Base-by-base conservation (phyloP, 352 stramenopile genomes). In the Phytopythium cucurbitacearum region DNA sequence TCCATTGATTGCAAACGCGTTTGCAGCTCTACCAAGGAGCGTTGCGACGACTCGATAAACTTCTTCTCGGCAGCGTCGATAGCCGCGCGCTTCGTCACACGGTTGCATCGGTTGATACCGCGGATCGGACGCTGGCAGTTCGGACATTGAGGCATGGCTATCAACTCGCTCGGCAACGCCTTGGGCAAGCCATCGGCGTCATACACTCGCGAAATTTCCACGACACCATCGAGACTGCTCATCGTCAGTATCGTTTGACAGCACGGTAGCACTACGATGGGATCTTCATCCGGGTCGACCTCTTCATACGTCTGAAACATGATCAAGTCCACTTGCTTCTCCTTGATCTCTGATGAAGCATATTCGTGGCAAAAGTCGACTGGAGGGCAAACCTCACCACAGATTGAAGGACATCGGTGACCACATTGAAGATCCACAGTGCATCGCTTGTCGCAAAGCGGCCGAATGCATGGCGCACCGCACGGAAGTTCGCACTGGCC, bases 381-480 rank as follows among this genome's bases (percentile, higher is more conserved):
- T n/a, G 65, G 51, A 5, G 71, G 78, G 48, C 85, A 95, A n/a
- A 61, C 34, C 67, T 92, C 82, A 11, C 85, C 85, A 57, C 85
- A 95, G 5, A 95, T 56, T 28, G 72, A 80, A 4, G 82, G 82
- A 38, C 85, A 95, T 16, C 71, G 76, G 48, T 95, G 85, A 6
- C 82, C 82, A 66, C 85, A 95, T 2, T 34, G 40, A 34, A 87
- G 67, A 0, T 58, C 43, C 42, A 69, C 76, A 11, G 60, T 39
- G 54, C 85, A 95, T 49, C 85, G 68, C 38, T 56, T 40, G 46
- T 84, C 56, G 39, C 73, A 88, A 16, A 73, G 61, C 11, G 56
- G 59, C 7, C 72, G 65, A 34, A 65, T 76, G 40, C 81, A 83
- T 3, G 73, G 73, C 48, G 64, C 62, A n/a, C 73, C 73, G 16